phyloP scores from a whole-genome alignment of 1,284 basidiomycete species.

The Cutaneotrichosporon dermatis region DNA sequence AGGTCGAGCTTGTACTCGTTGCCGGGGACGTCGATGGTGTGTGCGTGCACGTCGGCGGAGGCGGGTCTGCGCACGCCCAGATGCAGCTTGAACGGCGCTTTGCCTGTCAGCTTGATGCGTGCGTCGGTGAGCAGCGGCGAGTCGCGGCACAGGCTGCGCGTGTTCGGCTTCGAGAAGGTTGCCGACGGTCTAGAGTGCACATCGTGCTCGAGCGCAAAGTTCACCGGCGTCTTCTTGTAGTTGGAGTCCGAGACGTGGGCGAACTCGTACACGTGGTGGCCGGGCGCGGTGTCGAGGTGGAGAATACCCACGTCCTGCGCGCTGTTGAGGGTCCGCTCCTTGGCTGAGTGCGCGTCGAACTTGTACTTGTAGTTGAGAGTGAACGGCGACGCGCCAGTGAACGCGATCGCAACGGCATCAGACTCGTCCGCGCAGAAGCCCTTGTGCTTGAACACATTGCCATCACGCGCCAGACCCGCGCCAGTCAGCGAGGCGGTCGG shows the following conservation, averaged over 20 bases:
- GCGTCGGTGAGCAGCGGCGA: conserved; percentile 57
- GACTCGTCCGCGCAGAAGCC: conserved; percentile 75
- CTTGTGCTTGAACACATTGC: conserved; percentile 57
- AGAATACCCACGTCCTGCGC: conserved; percentile 77
- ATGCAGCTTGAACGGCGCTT: conserved; percentile 78
- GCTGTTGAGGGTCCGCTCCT: conserved; percentile 69
- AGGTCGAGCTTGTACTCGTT: conserved; percentile 70
- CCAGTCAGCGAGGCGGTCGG: conserved; percentile 35
- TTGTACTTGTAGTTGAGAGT: conserved; percentile 60
- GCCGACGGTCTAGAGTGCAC: conserved; percentile 72
- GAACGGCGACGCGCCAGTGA: conserved; percentile 76
- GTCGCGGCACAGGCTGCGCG: conserved; percentile 67
- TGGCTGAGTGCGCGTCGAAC: conserved; percentile 51
- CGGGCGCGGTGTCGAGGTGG: conserved; percentile 73
- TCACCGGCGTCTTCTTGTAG: conserved; percentile 56
- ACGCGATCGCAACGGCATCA: conserved; percentile 72
- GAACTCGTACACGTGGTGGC: conserved; percentile 82
- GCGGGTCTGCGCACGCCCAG: conserved; percentile 70
- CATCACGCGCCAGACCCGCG: conserved; percentile 52
- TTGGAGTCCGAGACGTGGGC: conserved; percentile 79
- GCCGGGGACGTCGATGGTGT: conserved; percentile 59
- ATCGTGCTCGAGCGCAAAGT: conserved; percentile 70
- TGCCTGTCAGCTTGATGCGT: conserved; percentile 64
- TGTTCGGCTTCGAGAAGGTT: conserved; percentile 63
- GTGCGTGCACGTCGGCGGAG: conserved; percentile 60